A percentile compares a stretch with the other conserved stretches of the same genome.
Evolutionary conservation across 352 stramenopile species (phyloP).

Genomic region (Pythium guiyangense): DNA sequence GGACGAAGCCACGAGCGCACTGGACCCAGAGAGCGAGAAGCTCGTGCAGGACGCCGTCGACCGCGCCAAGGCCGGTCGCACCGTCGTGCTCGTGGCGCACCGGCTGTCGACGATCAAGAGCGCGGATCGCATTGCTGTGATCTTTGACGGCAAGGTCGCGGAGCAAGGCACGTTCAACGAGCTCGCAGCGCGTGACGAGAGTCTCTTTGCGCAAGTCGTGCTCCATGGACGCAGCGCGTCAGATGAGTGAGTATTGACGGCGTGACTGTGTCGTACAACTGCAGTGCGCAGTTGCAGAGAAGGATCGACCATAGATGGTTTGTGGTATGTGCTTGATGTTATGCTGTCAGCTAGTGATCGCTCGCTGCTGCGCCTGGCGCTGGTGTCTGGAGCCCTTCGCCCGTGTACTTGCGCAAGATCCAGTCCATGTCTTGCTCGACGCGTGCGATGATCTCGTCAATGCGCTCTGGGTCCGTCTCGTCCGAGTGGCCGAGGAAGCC

Average conservation of each 20-base stretch:
- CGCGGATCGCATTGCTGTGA: no score
- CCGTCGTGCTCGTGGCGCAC: no score
- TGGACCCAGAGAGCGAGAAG: conserved; percentile 81
- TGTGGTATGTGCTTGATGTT: no score
- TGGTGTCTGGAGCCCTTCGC: neutral
- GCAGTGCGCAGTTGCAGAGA: no score
- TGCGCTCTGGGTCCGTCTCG: conserved; percentile 27
- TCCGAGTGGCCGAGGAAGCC: conserved; percentile 31
- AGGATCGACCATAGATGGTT: no score
- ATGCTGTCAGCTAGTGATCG: no score
- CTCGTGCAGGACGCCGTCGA: conserved; percentile 78
- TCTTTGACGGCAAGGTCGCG: conserved; percentile 38
- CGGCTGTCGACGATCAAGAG: no score
- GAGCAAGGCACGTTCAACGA: conserved; percentile 74
- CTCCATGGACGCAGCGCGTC: conserved; percentile 51
- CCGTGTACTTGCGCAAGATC: conserved; percentile 38
- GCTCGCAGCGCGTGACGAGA: conserved; percentile 51
- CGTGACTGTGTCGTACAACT: no score
- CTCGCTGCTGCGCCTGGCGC: no score
- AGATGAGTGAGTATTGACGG: neutral
- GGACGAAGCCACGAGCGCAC: conserved; percentile 84
- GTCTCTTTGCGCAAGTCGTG: conserved; percentile 75
- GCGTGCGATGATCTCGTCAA: conserved; percentile 27
- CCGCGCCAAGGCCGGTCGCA: no score
- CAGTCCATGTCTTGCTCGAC: conserved; percentile 44